Evolutionary conservation across 306 rosid genomes (phyloP).

Genomic region (Ochetophila trinervis): DNA sequence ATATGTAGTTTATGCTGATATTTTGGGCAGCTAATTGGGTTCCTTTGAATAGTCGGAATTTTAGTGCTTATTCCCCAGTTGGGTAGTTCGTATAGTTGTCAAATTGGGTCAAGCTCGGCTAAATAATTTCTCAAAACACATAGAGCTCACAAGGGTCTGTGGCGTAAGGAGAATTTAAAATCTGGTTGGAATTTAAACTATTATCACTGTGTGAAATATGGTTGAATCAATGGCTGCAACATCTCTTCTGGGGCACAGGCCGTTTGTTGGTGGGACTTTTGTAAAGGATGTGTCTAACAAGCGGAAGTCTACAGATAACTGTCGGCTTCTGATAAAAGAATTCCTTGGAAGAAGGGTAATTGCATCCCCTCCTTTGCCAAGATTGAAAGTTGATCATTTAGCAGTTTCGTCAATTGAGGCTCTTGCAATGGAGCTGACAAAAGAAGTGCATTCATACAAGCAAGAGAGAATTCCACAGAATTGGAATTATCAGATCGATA

Average conservation of each 20-base stretch:
- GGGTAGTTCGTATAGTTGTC: conserved; percentile 6
- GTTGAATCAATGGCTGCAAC: conserved; percentile 85
- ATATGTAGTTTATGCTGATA: not conserved
- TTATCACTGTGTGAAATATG: conserved; percentile 34
- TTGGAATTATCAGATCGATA: conserved; percentile 48
- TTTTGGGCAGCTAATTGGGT: not conserved
- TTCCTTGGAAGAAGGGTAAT: conserved; percentile 50
- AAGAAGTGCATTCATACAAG: conserved; percentile 63
- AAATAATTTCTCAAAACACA: not conserved
- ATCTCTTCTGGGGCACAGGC: conserved; percentile 65
- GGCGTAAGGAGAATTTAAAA: conserved; percentile 8
- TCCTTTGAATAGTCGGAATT: conserved; percentile 3
- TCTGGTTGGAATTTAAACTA: conserved; percentile 25
- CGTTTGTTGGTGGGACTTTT: conserved; percentile 49
- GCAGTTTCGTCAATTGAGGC: conserved; percentile 51
- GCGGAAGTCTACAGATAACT: conserved; percentile 37
- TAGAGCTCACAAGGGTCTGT: conserved; percentile 23
- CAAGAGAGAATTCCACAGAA: conserved; percentile 63
- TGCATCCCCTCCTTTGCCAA: conserved; percentile 39
- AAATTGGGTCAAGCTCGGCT: conserved; percentile 6
- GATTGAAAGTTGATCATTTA: conserved; percentile 30
- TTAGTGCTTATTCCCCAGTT: conserved; percentile 8
- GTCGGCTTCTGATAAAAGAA: conserved; percentile 36
- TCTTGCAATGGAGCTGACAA: conserved; percentile 68
- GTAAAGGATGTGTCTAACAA: conserved; percentile 43